A percentile compares a stretch with the other conserved stretches of the same genome.
Evolutionary conservation across 108 stramenopile genomes (phyloP).

Genomic region (Discostella stelligeroides): DNA sequence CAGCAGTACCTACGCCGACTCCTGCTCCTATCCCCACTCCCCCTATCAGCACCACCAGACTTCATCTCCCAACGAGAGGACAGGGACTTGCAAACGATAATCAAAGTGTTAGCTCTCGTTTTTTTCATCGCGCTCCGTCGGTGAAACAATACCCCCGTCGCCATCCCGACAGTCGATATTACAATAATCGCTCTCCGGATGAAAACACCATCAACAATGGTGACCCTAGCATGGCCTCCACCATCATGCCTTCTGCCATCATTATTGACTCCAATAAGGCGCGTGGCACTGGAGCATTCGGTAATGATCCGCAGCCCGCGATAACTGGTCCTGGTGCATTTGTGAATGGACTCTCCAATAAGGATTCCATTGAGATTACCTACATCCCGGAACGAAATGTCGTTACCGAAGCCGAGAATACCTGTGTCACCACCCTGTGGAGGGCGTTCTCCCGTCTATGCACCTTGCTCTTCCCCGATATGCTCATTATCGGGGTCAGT

Average conservation of each 20-base stretch:
- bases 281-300: conserved; percentile 7
- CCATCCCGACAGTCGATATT: conserved; percentile 14
- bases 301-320: background rate
- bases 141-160: conserved; percentile 10
- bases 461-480: conserved; percentile 34
- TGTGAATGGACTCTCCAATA: conserved; percentile 10
- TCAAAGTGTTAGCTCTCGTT: conserved; percentile 1
- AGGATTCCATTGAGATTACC: conserved; percentile 46
- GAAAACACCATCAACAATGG: conserved; percentile 23
- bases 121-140: background rate
- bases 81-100: background rate
- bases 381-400: conserved; percentile 49
- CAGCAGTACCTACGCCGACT: conserved; percentile 3
- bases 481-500: conserved; percentile 41
- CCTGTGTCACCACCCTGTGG: conserved; percentile 26
- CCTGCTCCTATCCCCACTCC: too few relatives aligned
- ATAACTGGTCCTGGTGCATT: conserved; percentile 24
- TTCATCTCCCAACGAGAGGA: conserved; percentile 2
- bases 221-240: conserved; percentile 29
- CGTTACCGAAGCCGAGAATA: conserved; percentile 16
- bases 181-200: conserved; percentile 1
- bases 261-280: conserved; percentile 9
- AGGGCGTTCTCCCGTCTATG: conserved; percentile 36
- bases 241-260: conserved; percentile 38
- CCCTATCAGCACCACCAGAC: background rate